A percentile compares a stretch with the other conserved stretches of the same genome.
phyloP scores from a whole-genome alignment of 805 yeast species.

The Kuraishia molischiana region DNA sequence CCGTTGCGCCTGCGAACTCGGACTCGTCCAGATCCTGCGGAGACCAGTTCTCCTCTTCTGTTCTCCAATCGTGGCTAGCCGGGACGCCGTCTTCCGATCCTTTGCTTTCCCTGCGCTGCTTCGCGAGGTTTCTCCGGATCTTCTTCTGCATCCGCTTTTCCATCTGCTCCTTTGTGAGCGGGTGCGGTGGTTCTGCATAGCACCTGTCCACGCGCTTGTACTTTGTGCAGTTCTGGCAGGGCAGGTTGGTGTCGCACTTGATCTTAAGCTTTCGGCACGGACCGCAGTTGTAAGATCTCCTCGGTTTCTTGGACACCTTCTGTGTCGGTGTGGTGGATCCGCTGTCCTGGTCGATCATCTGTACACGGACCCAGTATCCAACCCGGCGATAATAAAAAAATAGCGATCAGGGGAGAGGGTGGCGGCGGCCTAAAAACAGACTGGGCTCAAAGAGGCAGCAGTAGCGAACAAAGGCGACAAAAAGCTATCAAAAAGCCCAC shows the following conservation, averaged over 20 bases:
- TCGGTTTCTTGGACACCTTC: constrained; percentile 10
- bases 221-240: constrained; percentile 33
- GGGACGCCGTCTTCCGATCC: background rate
- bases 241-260: constrained; percentile 38
- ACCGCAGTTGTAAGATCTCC: constrained; percentile 48
- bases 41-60: background rate
- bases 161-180: constrained; percentile 2
- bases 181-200: constrained; percentile 4
- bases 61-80: too few relatives aligned
- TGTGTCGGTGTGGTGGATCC: too few relatives aligned
- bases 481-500: too few relatives aligned
- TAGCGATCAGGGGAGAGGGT: too few relatives aligned
- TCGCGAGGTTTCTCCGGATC: background rate
- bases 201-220: constrained; percentile 2
- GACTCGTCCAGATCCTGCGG: background rate
- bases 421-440: too few relatives aligned
- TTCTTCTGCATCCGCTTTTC: background rate
- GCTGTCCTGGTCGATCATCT: too few relatives aligned
- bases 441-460: too few relatives aligned
- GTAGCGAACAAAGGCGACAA: too few relatives aligned
- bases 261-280: constrained; percentile 45
- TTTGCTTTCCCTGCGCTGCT: background rate
- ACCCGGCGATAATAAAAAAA: too few relatives aligned
- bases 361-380: too few relatives aligned
- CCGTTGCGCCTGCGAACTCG: background rate